A percentile compares a stretch with the other conserved stretches of the same genome.
Evolutionary conservation across 116 monocot genomes (phyloP).

Genomic region (Phalaenopsis hybrid): DNA sequence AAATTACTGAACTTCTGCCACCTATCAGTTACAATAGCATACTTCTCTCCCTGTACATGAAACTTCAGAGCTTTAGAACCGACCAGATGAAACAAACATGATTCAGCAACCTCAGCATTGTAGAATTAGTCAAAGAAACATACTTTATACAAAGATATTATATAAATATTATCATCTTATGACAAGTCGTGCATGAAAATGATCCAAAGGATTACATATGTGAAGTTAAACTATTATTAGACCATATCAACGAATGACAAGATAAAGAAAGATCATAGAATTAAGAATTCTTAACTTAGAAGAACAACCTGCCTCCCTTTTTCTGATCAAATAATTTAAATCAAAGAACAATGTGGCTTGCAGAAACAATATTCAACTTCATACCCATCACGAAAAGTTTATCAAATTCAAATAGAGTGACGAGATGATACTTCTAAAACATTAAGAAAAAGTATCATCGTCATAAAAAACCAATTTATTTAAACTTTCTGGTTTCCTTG

Average conservation of each 20-base stretch:
- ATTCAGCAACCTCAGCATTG: neutral
- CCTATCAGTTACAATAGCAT: conserved; percentile 84
- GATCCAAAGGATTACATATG: neutral
- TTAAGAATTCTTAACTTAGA: neutral
- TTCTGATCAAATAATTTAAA: neutral
- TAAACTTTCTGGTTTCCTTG: neutral
- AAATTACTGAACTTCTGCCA: conserved; percentile 95
- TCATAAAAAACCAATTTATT: neutral
- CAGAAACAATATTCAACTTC: neutral
- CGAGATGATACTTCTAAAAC: neutral
- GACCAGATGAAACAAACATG: neutral
- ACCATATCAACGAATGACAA: neutral
- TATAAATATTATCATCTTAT: too few relatives aligned
- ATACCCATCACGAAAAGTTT: neutral
- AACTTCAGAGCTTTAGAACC: conserved; percentile 1
- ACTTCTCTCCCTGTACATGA: conserved; percentile 57
- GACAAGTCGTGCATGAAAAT: neutral
- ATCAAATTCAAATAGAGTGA: neutral
- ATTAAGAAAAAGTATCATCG: neutral
- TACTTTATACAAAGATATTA: neutral
- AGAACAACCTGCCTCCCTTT: neutral
- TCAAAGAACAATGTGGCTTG: neutral
- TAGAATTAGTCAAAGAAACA: neutral
- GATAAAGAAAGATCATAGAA: neutral
- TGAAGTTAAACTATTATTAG: neutral